Conservation (phyloP, 139 green algal genomes). For the Auxenochlorella pyrenoidosa region DNA sequence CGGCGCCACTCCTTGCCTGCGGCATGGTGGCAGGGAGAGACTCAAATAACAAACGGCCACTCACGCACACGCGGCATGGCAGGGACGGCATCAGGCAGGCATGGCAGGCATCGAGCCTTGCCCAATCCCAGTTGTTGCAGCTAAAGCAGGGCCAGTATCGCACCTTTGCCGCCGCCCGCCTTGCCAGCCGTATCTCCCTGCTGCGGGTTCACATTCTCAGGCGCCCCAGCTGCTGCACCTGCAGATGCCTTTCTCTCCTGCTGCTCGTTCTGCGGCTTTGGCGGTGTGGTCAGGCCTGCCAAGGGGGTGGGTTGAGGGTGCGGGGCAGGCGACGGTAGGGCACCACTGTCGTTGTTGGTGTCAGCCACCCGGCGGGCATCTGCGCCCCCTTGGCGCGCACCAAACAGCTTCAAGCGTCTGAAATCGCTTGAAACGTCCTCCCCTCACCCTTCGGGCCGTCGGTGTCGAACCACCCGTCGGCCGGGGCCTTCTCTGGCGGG, state of each 20-base stretch:
- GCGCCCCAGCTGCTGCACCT: not conserved
- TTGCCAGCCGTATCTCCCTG: not conserved
- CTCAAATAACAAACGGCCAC: too few species aligned
- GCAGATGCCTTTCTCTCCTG: not conserved
- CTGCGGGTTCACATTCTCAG: not conserved
- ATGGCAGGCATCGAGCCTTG: too few species aligned
- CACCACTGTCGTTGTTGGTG: not conserved
- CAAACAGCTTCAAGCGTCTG: not conserved
- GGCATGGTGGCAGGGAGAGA: too few species aligned
- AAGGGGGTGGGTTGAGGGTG: too few species aligned
- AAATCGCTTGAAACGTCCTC: not conserved
- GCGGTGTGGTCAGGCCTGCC: slow-evolving; percentile 31
- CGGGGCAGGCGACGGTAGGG: not conserved
- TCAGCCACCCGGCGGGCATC: not conserved
- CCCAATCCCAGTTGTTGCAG: too few species aligned
- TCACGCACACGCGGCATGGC: too few species aligned
- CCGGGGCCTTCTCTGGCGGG: not conserved
- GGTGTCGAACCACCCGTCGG: slow-evolving; percentile 69
- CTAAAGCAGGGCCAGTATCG: not conserved
- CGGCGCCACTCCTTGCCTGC: slow-evolving; percentile 24
- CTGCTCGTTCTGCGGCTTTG: not conserved
- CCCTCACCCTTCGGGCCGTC: slow-evolving; percentile 49
- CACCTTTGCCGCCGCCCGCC: not conserved
- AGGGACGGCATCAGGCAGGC: too few species aligned
- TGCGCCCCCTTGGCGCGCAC: not conserved